phyloP scores from a whole-genome alignment of 345 rosid species.

The Geranium rotundifolium region DNA sequence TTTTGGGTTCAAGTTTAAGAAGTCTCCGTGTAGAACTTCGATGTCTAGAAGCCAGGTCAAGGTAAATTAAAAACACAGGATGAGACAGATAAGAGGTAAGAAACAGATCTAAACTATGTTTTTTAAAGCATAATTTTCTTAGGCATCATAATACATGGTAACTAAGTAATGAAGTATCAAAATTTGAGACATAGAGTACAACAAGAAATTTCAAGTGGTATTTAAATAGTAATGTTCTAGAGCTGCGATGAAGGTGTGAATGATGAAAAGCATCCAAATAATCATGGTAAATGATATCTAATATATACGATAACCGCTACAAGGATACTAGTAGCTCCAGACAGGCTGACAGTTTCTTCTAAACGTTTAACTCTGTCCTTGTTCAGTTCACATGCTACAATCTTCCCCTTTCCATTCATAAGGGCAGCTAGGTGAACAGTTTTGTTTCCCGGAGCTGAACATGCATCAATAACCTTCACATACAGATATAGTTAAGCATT shows the following conservation, averaged over 20 bases:
- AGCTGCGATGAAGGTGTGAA: too few relatives aligned
- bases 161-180: too few relatives aligned
- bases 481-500: too few relatives aligned
- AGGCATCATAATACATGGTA: too few relatives aligned
- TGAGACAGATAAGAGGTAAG: not conserved
- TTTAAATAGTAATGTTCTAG: too few relatives aligned
- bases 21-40: conserved; percentile 48
- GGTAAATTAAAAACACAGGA: conserved; percentile 8
- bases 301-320: conserved; percentile 4
- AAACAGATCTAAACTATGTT: not conserved
- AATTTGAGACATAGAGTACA: too few relatives aligned
- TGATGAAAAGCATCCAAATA: conserved; percentile 1
- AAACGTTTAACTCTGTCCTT: conserved; percentile 59
- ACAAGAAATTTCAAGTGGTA: too few relatives aligned
- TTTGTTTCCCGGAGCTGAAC: conserved; percentile 98
- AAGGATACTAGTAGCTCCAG: conserved; percentile 86
- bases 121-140: too few relatives aligned
- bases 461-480: conserved; percentile 88
- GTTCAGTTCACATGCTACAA: conserved; percentile 73
- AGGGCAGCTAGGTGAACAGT: conserved; percentile 91
- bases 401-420: conserved; percentile 67
- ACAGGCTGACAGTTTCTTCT: conserved; percentile 60
- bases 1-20: conserved; percentile 53
- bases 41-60: conserved; percentile 42
- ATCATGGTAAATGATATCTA: not conserved